These are phyloP conservation scores for Termitomyces heimii DNA, from an alignment of 768 basidiomycete genomes.

Conservation along the genomic window DNA sequence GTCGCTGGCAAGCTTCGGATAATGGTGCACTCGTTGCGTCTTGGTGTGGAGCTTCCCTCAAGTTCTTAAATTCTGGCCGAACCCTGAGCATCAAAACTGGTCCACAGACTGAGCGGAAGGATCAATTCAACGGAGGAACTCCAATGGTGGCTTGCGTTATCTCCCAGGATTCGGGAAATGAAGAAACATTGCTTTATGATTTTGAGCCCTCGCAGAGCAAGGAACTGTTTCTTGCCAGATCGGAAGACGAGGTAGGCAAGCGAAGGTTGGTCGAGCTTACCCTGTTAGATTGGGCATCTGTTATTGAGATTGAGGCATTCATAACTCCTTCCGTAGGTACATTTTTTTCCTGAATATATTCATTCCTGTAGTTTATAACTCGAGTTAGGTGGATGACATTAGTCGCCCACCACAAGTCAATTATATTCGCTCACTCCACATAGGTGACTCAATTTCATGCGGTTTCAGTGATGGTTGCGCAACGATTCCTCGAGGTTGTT, in stretches of 20 bases:
- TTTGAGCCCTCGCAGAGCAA: constrained; percentile 1
- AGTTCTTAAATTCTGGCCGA: constrained; percentile 1
- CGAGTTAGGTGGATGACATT: neutral
- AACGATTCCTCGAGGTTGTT: constrained; percentile 3
- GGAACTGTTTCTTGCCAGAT: neutral
- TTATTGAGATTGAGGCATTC: constrained; percentile 6
- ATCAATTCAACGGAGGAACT: constrained; percentile 9
- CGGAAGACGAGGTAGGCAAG: neutral
- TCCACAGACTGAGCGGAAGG: constrained; percentile 1
- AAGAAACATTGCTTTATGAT: neutral
- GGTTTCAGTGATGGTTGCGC: constrained; percentile 3
- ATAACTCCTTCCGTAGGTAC: neutral
- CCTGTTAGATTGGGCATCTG: constrained; percentile 7
- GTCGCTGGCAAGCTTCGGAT: neutral
- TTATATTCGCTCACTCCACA: neutral
- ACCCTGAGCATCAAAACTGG: constrained; percentile 3
- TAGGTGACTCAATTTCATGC: constrained; percentile 8
- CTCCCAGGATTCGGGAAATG: neutral
- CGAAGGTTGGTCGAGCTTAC: constrained; percentile 2
- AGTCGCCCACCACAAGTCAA: neutral
- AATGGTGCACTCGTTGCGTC: neutral
- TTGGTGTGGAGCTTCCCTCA: constrained; percentile 6
- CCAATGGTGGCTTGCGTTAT: constrained; percentile 7
- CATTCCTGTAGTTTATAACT: neutral
- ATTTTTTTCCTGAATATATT: neutral